These are phyloP conservation scores for Debaryomycetaceae sp. DNA, from an alignment of 1,139 yeast genomes.

Conservation along the genomic window DNA sequence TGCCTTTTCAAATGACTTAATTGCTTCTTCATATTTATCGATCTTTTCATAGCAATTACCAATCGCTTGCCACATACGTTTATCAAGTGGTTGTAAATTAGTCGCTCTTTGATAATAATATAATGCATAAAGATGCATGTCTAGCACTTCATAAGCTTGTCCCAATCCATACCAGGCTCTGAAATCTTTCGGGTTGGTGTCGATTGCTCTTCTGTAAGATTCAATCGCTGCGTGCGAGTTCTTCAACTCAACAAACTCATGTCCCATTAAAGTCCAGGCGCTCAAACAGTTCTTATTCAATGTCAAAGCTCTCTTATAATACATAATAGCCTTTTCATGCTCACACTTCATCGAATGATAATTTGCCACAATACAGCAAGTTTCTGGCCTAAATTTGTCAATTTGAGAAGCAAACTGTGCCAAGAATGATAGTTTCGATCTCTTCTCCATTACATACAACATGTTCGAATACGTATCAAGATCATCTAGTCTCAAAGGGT, in stretches of 20 bases:
- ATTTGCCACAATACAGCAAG: slow-evolving; percentile 92
- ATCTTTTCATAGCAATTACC: slow-evolving; percentile 88
- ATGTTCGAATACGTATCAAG: slow-evolving; percentile 90
- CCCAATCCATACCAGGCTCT: slow-evolving; percentile 99
- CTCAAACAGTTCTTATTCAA: slow-evolving; percentile 77
- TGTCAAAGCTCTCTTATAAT: slow-evolving; percentile 84
- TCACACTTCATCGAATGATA: slow-evolving; percentile 89
- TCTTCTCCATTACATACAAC: slow-evolving; percentile 89
- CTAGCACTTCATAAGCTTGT: slow-evolving; percentile 95
- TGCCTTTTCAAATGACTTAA: slow-evolving; percentile 57
- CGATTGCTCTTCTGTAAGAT: slow-evolving; percentile 89
- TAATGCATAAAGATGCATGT: slow-evolving; percentile 89
- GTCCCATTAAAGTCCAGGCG: slow-evolving; percentile 99
- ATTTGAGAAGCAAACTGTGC: slow-evolving; percentile 83
- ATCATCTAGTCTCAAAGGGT: slow-evolving; percentile 87
- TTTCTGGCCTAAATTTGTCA: slow-evolving; percentile 89
- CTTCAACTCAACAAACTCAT: slow-evolving; percentile 93
- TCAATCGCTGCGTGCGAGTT: slow-evolving; percentile 98
- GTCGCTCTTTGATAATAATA: slow-evolving; percentile 93
- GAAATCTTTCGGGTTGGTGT: slow-evolving; percentile 83
- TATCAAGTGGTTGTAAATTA: slow-evolving; percentile 81
- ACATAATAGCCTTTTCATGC: slow-evolving; percentile 92
- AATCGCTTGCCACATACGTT: slow-evolving; percentile 95
- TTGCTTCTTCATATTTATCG: slow-evolving; percentile 62
- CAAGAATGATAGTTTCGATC: slow-evolving; percentile 75